phyloP scores from a whole-genome alignment of 1,139 yeast genomes.

The Yamadazyma atmosphaerica region DNA sequence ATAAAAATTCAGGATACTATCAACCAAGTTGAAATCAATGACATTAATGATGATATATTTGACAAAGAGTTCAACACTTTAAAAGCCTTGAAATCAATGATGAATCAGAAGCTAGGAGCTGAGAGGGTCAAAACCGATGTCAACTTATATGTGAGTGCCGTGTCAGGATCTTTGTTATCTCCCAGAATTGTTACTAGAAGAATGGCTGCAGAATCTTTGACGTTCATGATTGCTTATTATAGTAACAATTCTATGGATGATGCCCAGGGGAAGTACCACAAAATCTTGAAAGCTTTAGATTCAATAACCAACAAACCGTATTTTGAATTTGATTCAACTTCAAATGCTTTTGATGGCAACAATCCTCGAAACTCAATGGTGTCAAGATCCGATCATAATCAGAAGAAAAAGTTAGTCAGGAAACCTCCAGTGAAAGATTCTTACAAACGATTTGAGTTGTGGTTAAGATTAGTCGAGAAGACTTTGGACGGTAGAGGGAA shows the following conservation, averaged over 20 bases:
- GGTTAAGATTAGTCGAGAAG: slow-evolving; percentile 73
- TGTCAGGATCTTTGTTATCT: slow-evolving; percentile 48
- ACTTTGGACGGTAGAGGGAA: slow-evolving; percentile 87
- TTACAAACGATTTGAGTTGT: slow-evolving; percentile 73
- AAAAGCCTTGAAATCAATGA: slow-evolving; percentile 47
- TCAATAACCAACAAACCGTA: slow-evolving; percentile 59
- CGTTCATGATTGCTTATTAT: slow-evolving; percentile 49
- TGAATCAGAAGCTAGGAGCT: slow-evolving; percentile 49
- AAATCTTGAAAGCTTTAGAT: slow-evolving; percentile 65
- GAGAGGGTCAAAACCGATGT: slow-evolving; percentile 45
- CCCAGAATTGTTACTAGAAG: slow-evolving; percentile 73
- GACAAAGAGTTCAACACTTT: slow-evolving; percentile 50
- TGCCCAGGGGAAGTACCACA: slow-evolving; percentile 54
- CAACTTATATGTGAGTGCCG: slow-evolving; percentile 41
- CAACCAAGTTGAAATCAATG: slow-evolving; percentile 31
- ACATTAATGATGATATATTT: slow-evolving; percentile 45
- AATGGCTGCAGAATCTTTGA: slow-evolving; percentile 74
- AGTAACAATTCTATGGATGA: slow-evolving; percentile 28
- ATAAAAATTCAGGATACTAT: slow-evolving; percentile 42
- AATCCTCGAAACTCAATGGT: slow-evolving; percentile 7
- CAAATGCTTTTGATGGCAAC: slow-evolving; percentile 9
- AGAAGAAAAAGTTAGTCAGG: slow-evolving; percentile 34
- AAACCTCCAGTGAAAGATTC: slow-evolving; percentile 40
- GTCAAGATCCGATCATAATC: slow-evolving; percentile 1
- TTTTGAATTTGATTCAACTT: slow-evolving; percentile 42